Base-by-base conservation (phyloP, 345 rosid genomes). In the Gossypium herbaceum region DNA sequence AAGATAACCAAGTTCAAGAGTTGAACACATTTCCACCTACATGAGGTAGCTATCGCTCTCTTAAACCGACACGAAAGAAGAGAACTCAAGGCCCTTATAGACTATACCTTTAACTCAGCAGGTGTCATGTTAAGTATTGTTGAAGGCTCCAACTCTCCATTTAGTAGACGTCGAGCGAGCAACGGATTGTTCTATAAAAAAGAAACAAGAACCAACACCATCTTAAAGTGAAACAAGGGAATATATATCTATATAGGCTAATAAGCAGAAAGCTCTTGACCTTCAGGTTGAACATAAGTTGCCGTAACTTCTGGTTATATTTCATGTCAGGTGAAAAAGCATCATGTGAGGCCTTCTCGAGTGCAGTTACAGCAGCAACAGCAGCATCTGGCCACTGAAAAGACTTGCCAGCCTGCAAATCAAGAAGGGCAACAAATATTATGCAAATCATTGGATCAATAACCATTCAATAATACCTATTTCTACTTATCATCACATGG, bases 311-410 rank as follows among this genome's bases (percentile, higher is more conserved):
- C 77, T 93, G 97, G 81, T 93, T 95, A 75, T 93, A 95, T 78
- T 95, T 95, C 73, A 88, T 92, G 75, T 95, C 97, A 0, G 80
- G 78, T 12, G 92, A 81, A 76, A 93, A 84, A 59, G 96, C 62
- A 61, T 85, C 91, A 82, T 91, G 91, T 10, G 90, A 84, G 17
- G 90, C 97, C 81, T 85, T 82, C 91, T 95, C 99, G 80, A 95
- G 97, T 68, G 93, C 91, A 80, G 76, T 76, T 67, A 92, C 90
- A 4, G 91, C 87, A 71, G 88, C 79, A 83, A 93, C 90, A 67
- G 95, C 97, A 80, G 82, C 89, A 86, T 96, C 95, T 63, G 97
- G 99, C 98, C 98, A 96, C 77, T 80, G 71, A 76, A 93, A 92
- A 41, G 77, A 63, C 72, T 85, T 86, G 62, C 68, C 75, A 56